Evolutionary conservation across 1,139 yeast species (phyloP).

Genomic region (Kurtzmaniella natalensis): DNA sequence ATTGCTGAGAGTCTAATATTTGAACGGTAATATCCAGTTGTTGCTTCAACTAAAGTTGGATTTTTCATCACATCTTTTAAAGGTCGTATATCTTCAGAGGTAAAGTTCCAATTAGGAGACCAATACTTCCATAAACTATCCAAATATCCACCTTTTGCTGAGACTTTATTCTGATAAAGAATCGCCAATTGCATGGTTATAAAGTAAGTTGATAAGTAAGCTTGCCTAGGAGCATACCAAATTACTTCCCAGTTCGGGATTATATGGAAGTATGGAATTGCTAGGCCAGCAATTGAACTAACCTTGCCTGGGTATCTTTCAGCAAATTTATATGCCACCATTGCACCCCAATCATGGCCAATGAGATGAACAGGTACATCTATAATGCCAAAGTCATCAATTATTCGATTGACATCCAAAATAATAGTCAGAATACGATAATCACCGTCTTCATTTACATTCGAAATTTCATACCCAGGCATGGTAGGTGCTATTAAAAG

Average conservation of each 20-base stretch:
- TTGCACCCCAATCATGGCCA: conserved; percentile 50
- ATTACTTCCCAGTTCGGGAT: conserved; percentile 24
- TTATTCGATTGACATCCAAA: conserved; percentile 34
- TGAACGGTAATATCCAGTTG: conserved; percentile 42
- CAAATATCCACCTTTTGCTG: conserved; percentile 24
- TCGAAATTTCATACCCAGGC: conserved; percentile 39
- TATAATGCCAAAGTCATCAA: conserved; percentile 17
- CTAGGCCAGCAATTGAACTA: conserved; percentile 33
- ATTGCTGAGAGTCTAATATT: conserved; percentile 22
- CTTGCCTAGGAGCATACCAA: conserved; percentile 31
- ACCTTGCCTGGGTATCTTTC: conserved; percentile 32
- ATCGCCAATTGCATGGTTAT: conserved; percentile 34
- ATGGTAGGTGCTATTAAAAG: conserved; percentile 35
- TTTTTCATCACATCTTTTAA: conserved; percentile 25
- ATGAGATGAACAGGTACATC: conserved; percentile 34
- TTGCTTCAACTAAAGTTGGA: conserved; percentile 29
- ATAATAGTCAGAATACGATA: conserved; percentile 31
- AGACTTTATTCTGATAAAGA: conserved; percentile 19
- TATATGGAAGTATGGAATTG: conserved; percentile 36
- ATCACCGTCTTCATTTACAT: conserved; percentile 23
- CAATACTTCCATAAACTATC: conserved; percentile 35
- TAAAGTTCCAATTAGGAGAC: conserved; percentile 39
- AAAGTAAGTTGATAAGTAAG: conserved; percentile 35
- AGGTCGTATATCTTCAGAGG: conserved; percentile 22
- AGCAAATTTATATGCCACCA: conserved; percentile 33